phyloP scores from a whole-genome alignment of 495 filamentous ascomycete genomes.

The Acidomyces sp. region DNA sequence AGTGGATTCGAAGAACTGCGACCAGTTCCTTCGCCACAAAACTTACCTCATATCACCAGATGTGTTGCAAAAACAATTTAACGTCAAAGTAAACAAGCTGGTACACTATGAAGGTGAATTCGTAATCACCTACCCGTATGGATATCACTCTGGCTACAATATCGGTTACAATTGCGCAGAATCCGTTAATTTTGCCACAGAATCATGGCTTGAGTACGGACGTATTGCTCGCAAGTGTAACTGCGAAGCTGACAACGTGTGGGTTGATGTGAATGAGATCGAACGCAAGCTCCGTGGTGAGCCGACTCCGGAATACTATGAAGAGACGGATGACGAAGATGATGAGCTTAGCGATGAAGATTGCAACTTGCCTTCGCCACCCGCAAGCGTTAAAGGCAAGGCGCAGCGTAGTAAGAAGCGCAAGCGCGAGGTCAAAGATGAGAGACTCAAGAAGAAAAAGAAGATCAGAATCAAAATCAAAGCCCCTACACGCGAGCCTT shows the following conservation, averaged over 20 bases:
- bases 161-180: conserved; percentile 98
- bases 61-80: conserved; percentile 69
- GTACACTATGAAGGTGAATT: conserved; percentile 98
- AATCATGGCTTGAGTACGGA: conserved; percentile 89
- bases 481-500: conserved; percentile 63
- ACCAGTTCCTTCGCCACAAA: conserved; percentile 95
- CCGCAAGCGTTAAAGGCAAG: conserved; percentile 55
- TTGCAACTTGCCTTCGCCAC: conserved; percentile 65
- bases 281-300: conserved; percentile 89
- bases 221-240: conserved; percentile 94
- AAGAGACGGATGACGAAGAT: conserved; percentile 67
- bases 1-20: conserved; percentile 88
- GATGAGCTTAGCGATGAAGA: conserved; percentile 54
- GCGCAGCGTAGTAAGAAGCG: conserved; percentile 42
- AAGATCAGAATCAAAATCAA: conserved; percentile 61
- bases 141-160: conserved; percentile 97
- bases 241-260: conserved; percentile 91
- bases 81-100: conserved; percentile 87
- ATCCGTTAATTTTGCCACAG: conserved; percentile 94
- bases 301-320: conserved; percentile 72
- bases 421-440: conserved; percentile 40
- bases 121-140: conserved; percentile 95
- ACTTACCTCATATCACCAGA: conserved; percentile 93
- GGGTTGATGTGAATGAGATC: conserved; percentile 91
- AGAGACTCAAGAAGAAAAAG: conserved; percentile 44